Percentiles rank a stretch among this genome's conserved stretches.
phyloP scores from a whole-genome alignment of 2,329 filamentous ascomycete genomes.

The Uncinocarpus reesii region DNA sequence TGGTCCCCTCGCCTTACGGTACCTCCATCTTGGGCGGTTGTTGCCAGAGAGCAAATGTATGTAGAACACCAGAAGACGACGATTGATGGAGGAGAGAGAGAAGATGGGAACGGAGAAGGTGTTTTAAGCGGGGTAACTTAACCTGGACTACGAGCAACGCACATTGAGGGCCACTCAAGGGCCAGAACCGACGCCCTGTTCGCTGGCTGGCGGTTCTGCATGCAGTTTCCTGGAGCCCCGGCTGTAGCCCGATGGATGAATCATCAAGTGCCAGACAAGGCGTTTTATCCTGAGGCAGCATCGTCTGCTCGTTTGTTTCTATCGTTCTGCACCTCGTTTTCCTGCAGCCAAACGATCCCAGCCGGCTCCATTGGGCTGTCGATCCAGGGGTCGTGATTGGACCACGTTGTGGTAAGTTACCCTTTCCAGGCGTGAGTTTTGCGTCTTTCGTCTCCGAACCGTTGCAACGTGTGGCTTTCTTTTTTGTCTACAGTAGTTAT shows the following conservation, averaged over 20 bases:
- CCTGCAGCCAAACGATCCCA: too few species aligned
- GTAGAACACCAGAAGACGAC: background rate
- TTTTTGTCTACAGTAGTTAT: background rate
- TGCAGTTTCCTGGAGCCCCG: background rate
- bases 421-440: background rate
- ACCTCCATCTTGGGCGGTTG: background rate
- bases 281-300: too few species aligned
- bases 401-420: constrained; percentile 14
- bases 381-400: constrained; percentile 17
- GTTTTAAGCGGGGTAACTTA: constrained; percentile 1
- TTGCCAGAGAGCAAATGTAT: background rate
- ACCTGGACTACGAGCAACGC: too few species aligned
- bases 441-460: background rate
- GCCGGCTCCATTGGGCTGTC: background rate
- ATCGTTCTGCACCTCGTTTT: too few species aligned
- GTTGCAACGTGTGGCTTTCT: background rate
- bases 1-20: background rate
- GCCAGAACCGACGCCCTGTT: too few species aligned
- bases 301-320: too few species aligned
- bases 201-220: too few species aligned
- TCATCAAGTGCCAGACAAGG: too few species aligned
- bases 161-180: background rate
- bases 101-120: background rate
- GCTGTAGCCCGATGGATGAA: too few species aligned
- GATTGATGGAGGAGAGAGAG: background rate